Evolutionary conservation across 2,329 filamentous ascomycete species (phyloP), one percentile per base, ranked within the genome.

Genomic region (Cladosporium halotolerans): DNA sequence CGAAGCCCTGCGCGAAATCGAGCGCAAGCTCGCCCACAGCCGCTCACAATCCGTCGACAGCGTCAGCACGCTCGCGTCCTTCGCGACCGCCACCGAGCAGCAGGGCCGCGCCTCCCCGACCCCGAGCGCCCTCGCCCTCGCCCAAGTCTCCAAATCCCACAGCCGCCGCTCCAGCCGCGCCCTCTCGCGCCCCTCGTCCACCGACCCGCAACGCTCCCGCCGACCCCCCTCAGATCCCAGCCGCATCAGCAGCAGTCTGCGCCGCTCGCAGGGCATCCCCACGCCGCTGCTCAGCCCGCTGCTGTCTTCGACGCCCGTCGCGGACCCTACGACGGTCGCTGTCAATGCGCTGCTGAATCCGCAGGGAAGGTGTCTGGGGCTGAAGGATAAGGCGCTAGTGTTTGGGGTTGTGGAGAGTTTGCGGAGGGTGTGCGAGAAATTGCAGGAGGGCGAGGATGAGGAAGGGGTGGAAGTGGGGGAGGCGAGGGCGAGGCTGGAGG

Each of bases 401-500:
- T 76, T 75, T 54, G 66, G 69, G 18, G 63, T 76, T 33, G 71
- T 82, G 4, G 78, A 82, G 41, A 74, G 75, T 52, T 69, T 84
- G 34, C 72, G 81, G 55, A 71, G 76, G 55, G 76, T 81, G 4
- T 79, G 78, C 52, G 67, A 70, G 36, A 72, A 74, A 53, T 64
- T 82, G 55, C 79, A 80, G 62, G 55, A 59, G 14, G 66, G 66
- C 56, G 70, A 65, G 46, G 57, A 73, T 66, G 49, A 76, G 72
- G 80, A 88, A 60, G 79, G 78, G 46, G 76, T 83, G 52, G 76
- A 85, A 55, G 83, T 87, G 68, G 77, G 89, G 55, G 50, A 53
- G 50, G 40, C 34, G 36, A 46, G 50, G 32, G 10, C 43, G 18
- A 40, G 50, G 43, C 36, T 53, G 10, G 50, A 53, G 34, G 43